Conservation (phyloP, 768 basidiomycete genomes). For the Mycena indigotica region DNA sequence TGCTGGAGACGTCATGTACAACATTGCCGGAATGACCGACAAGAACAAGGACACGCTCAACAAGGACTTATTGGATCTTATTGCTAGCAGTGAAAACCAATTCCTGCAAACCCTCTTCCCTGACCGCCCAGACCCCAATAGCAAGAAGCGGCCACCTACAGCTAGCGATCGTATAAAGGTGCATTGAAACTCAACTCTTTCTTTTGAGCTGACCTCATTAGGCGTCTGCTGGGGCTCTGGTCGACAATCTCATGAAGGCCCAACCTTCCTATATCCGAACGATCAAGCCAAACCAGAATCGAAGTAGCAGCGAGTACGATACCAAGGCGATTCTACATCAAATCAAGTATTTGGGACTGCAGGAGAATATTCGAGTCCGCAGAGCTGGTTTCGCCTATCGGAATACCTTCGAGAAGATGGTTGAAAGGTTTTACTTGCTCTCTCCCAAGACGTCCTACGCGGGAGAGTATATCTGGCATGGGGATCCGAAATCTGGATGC, state of each 20-base stretch:
- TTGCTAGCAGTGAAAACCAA: slow-evolving; percentile 75
- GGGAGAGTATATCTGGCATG: slow-evolving; percentile 97
- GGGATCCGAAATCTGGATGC: slow-evolving; percentile 88
- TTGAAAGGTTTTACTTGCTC: slow-evolving; percentile 94
- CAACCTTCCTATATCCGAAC: slow-evolving; percentile 98
- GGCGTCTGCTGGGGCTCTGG: slow-evolving; percentile 93
- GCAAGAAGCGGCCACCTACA: slow-evolving; percentile 97
- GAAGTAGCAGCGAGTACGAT: slow-evolving; percentile 90
- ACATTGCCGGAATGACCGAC: slow-evolving; percentile 97
- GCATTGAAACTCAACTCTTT: slow-evolving; percentile 10
- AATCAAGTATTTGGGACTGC: slow-evolving; percentile 97
- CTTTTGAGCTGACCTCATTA: slow-evolving; percentile 29
- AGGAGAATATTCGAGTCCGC: slow-evolving; percentile 97
- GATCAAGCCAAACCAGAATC: slow-evolving; percentile 98
- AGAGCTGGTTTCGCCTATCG: slow-evolving; percentile 98
- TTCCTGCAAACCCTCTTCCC: slow-evolving; percentile 91
- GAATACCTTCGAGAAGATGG: slow-evolving; percentile 99
- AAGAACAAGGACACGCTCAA: slow-evolving; percentile 98
- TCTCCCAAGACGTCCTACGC: slow-evolving; percentile 97
- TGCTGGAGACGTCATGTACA: slow-evolving; percentile 98
- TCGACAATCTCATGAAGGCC: slow-evolving; percentile 96
- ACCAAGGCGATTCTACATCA: slow-evolving; percentile 95
- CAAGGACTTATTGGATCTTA: slow-evolving; percentile 91
- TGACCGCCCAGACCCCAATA: slow-evolving; percentile 92
- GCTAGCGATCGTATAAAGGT: slow-evolving; percentile 98